phyloP scores from a whole-genome alignment of 1,139 yeast genomes.

The Candida sojae region DNA sequence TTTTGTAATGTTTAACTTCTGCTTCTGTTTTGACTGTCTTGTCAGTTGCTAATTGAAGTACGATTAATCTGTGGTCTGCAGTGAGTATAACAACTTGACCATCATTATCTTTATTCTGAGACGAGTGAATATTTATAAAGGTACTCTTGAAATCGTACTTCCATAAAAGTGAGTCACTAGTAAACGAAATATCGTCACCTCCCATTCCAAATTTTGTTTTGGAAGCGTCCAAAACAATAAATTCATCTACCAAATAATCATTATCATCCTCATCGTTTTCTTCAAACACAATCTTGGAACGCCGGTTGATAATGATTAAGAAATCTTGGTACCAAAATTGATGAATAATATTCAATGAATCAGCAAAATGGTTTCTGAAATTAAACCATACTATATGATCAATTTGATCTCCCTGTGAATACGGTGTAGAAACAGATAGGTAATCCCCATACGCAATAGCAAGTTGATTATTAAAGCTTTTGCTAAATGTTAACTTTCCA shows the following conservation, averaged over 20 bases:
- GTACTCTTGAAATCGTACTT: slow-evolving; percentile 36
- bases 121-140: slow-evolving; percentile 23
- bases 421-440: slow-evolving; percentile 42
- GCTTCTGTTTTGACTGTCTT: slow-evolving; percentile 9
- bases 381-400: slow-evolving; percentile 46
- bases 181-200: slow-evolving; percentile 34
- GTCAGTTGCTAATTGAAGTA: slow-evolving; percentile 27
- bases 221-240: slow-evolving; percentile 37
- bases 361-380: slow-evolving; percentile 35
- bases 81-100: slow-evolving; percentile 33
- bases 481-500: slow-evolving; percentile 26
- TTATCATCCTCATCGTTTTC: slow-evolving; percentile 14
- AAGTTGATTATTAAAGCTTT: slow-evolving; percentile 30
- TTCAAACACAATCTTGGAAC: slow-evolving; percentile 19
- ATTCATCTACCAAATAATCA: slow-evolving; percentile 34
- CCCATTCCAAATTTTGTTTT: slow-evolving; percentile 38
- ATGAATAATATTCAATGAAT: slow-evolving; percentile 33
- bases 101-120: slow-evolving; percentile 6
- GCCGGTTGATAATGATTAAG: slow-evolving; percentile 37
- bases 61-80: slow-evolving; percentile 30
- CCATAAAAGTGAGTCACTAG: slow-evolving; percentile 44
- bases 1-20: slow-evolving; percentile 22
- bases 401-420: slow-evolving; percentile 22
- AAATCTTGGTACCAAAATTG: slow-evolving; percentile 41
- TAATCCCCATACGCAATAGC: slow-evolving; percentile 32